A percentile compares a stretch with the other conserved stretches of the same genome.
Conservation (phyloP, 2,329 filamentous ascomycete genomes). For the Emericellopsis atlantica region DNA sequence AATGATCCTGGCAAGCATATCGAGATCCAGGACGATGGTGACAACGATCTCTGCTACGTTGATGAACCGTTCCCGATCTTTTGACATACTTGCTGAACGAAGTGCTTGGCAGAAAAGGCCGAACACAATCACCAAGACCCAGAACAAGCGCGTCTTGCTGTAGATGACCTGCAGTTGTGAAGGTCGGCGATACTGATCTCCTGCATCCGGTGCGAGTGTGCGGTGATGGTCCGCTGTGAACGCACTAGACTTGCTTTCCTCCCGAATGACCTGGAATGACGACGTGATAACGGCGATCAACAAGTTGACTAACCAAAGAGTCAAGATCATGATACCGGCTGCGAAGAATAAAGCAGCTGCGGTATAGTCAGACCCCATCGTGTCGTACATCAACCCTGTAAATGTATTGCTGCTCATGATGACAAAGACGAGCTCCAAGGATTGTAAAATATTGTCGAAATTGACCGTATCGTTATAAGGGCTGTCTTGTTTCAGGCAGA, state of each 20-base stretch:
- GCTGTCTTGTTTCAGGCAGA: conserved; percentile 68
- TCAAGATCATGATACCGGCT: conserved; percentile 74
- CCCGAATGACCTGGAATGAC: conserved; percentile 94
- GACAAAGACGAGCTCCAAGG: conserved; percentile 88
- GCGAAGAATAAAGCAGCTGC: conserved; percentile 69
- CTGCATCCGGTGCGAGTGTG: not conserved
- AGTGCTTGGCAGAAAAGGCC: conserved; percentile 70
- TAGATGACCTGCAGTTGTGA: conserved; percentile 57
- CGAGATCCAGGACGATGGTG: conserved; percentile 65
- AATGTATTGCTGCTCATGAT: conserved; percentile 99
- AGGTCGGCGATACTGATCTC: conserved; percentile 22
- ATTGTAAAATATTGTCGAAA: conserved; percentile 91
- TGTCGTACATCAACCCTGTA: conserved; percentile 86
- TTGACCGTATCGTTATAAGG: conserved; percentile 79
- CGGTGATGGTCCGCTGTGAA: conserved; percentile 60
- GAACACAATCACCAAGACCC: conserved; percentile 69
- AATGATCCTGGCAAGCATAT: conserved; percentile 69
- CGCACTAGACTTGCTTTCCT: conserved; percentile 88
- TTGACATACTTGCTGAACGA: conserved; percentile 66
- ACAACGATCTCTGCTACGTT: conserved; percentile 60
- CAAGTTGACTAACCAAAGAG: conserved; percentile 92
- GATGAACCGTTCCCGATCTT: conserved; percentile 49
- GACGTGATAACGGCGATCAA: conserved; percentile 94
- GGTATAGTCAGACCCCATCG: conserved; percentile 83
- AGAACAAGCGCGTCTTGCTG: conserved; percentile 60